Evolutionary conservation across 441 rosid species (phyloP).

Genomic region (Populus hybrid): DNA sequence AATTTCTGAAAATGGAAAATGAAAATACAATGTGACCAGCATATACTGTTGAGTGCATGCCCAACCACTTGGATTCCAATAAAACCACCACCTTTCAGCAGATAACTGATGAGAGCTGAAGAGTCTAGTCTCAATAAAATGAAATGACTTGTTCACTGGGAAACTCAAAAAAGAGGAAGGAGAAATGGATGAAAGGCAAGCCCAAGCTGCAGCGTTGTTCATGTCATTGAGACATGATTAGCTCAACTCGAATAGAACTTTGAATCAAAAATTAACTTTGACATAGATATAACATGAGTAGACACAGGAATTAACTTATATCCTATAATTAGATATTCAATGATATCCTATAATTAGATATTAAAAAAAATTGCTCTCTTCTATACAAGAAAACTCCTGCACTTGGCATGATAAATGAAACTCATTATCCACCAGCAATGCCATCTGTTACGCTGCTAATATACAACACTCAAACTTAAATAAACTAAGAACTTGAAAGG

Average conservation of each 20-base stretch:
- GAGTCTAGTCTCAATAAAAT: neutral
- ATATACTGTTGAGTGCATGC: neutral
- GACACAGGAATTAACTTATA: neutral
- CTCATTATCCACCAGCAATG: neutral
- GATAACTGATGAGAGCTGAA: neutral
- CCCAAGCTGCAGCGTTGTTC: neutral
- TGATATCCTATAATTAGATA: neutral
- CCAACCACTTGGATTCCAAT: neutral
- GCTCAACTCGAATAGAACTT: neutral
- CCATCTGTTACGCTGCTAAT: neutral
- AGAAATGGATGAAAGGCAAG: neutral
- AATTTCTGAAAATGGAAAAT: slow-evolving; percentile 11
- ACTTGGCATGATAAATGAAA: neutral
- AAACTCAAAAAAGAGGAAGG: neutral
- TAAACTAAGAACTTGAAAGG: neutral
- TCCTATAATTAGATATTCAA: neutral
- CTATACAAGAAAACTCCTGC: neutral
- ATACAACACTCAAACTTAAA: neutral
- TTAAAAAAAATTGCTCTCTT: neutral
- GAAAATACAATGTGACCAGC: neutral
- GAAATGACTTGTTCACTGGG: neutral
- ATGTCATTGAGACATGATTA: neutral
- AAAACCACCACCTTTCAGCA: neutral
- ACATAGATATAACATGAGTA: neutral
- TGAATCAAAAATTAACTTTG: neutral